phyloP scores from a whole-genome alignment of 495 filamentous ascomycete species.

The Annulohypoxylon moriforme region DNA sequence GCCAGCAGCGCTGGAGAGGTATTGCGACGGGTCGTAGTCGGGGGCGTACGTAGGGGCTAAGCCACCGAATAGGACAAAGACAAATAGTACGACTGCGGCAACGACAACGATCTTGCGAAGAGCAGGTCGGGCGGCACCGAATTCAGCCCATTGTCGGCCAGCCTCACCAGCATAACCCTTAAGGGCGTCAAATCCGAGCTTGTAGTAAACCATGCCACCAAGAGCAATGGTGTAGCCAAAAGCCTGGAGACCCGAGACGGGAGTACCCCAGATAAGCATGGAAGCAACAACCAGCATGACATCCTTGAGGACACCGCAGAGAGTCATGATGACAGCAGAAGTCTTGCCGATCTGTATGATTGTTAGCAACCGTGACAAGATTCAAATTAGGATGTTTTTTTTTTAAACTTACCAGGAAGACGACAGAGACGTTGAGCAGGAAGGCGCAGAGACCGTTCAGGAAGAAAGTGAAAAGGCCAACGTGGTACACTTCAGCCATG shows the following conservation, averaged over 20 bases:
- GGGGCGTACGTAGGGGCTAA: slow-evolving; percentile 61
- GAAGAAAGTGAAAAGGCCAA: slow-evolving; percentile 80
- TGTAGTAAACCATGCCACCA: slow-evolving; percentile 93
- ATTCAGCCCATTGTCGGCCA: slow-evolving; percentile 84
- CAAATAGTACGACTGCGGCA: slow-evolving; percentile 63
- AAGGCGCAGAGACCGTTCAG: slow-evolving; percentile 87
- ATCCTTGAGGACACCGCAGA: slow-evolving; percentile 98
- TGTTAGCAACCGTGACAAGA: slow-evolving; percentile 39
- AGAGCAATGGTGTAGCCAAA: slow-evolving; percentile 96
- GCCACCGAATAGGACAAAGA: slow-evolving; percentile 74
- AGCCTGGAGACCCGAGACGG: slow-evolving; percentile 83
- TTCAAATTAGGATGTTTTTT: background rate
- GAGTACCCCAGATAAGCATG: slow-evolving; percentile 89
- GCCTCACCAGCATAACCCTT: slow-evolving; percentile 79
- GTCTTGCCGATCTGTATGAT: slow-evolving; percentile 89
- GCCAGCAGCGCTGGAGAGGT: slow-evolving; percentile 59
- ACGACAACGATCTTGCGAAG: slow-evolving; percentile 81
- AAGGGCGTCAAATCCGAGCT: slow-evolving; percentile 87
- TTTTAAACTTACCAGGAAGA: slow-evolving; percentile 80
- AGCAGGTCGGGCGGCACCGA: slow-evolving; percentile 77
- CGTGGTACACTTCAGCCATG: slow-evolving; percentile 76
- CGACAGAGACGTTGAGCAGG: slow-evolving; percentile 90
- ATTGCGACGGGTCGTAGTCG: slow-evolving; percentile 59
- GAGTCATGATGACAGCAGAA: slow-evolving; percentile 93
- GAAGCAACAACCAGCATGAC: slow-evolving; percentile 91